Conservation (phyloP, 1,284 basidiomycete species). For the Hymenochaete sp. region DNA sequence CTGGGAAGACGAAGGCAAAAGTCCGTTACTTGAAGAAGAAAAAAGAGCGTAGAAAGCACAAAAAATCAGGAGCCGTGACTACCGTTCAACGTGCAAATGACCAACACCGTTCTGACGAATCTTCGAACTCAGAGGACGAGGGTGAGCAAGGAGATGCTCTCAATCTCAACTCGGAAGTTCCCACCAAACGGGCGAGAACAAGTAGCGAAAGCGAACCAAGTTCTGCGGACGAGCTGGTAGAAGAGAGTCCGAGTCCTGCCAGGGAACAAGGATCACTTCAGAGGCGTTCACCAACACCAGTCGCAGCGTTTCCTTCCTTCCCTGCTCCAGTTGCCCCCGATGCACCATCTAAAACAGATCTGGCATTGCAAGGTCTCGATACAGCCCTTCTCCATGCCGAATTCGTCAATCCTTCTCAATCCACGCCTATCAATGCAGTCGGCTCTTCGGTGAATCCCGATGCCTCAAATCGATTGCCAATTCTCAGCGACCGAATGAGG, state of each 20-base stretch:
- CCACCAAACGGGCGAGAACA: conserved; percentile 6
- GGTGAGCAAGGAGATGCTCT: conserved; percentile 17
- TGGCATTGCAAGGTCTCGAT: conserved; percentile 74
- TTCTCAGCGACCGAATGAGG: conserved; percentile 53
- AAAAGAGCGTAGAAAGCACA: conserved; percentile 49
- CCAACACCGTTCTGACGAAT: conserved; percentile 7
- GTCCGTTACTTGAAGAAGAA: conserved; percentile 60
- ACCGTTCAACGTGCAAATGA: background rate
- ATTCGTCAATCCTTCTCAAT: conserved; percentile 52
- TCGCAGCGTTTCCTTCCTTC: conserved; percentile 49
- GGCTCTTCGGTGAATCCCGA: background rate
- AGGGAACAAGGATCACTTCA: conserved; percentile 13
- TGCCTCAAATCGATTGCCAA: conserved; percentile 27
- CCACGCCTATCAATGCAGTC: conserved; percentile 37
- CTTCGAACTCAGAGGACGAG: conserved; percentile 20
- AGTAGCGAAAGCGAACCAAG: conserved; percentile 8
- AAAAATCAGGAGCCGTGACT: conserved; percentile 30
- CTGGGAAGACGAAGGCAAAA: conserved; percentile 51
- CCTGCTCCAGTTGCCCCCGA: conserved; percentile 63
- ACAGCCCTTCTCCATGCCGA: conserved; percentile 64
- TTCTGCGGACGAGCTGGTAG: conserved; percentile 14
- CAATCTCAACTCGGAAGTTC: background rate
- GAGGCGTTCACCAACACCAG: conserved; percentile 28
- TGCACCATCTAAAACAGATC: conserved; percentile 58
- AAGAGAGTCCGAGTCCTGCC: conserved; percentile 19